Base-by-base conservation (phyloP, 768 basidiomycete genomes). In the Flagelloscypha sp. region DNA sequence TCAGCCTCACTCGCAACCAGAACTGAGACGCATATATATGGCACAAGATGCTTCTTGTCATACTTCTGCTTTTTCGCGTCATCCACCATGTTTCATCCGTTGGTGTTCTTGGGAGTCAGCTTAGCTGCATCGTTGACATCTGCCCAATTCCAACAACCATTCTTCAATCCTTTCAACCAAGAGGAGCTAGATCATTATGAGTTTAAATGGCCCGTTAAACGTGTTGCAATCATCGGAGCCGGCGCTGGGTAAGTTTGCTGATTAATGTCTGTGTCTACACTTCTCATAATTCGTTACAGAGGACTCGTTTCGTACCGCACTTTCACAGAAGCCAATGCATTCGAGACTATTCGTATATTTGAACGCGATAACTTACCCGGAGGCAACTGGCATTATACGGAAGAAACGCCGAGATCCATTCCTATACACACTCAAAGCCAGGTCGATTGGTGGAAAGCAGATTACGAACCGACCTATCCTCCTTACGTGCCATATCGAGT, bases 331-430 rank as follows among this genome's bases (percentile, higher is more conserved):
- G 55, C 56, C 1, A 63, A 62, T 2, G 59, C 56, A 34, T 55
- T 59, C 18, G 32, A 35, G 18, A 11, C 34, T 10, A 58, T 60
- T 15, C 57, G 55, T 24, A 27, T 63, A 7, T 63, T 56, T 32
- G 61, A 65, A 35, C 57, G 64, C n/a, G 65, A 65, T 40, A 38
- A 47, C 17, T 33, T 52, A 0, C 62, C 65, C 1, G 62, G 63
- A 3, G 63, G 63, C 6, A 63, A 59, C 37, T 67, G 65, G 65
- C 62, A 62, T 38, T 65, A 65, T 30, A 61, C 60, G 6, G 63
- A 65, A 6, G 58, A 65, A 36, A 46, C 42, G 2, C 55, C 64
- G 2, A 38, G 54, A 4, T 47, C 59, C 31, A 54, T 61, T 2
- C 56, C 62, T 12, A 50, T 67, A 9, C 65, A 63, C 4, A 61